Evolutionary conservation across 140 eudicot genomes (phyloP).

Genomic region (Erigeron philadelphicus): DNA sequence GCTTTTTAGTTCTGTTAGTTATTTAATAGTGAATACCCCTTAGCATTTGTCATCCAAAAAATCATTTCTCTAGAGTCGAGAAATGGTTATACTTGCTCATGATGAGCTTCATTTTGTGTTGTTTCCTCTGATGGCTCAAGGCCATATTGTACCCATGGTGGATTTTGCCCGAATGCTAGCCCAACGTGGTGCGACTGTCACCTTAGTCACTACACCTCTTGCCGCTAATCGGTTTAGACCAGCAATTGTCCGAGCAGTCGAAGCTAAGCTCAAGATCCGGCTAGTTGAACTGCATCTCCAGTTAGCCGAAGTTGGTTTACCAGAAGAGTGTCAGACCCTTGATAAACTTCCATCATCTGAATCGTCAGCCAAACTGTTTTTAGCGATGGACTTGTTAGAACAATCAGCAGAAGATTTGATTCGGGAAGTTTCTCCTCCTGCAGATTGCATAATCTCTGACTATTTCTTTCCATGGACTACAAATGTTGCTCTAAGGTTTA

Average conservation of each 20-base stretch:
- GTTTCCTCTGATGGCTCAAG: slow-evolving; percentile 49
- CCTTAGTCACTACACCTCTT: slow-evolving; percentile 40
- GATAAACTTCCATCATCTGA: slow-evolving; percentile 32
- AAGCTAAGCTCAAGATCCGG: slow-evolving; percentile 24
- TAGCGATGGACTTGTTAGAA: slow-evolving; percentile 24
- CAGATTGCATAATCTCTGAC: slow-evolving; percentile 48
- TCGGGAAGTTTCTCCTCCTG: slow-evolving; percentile 23
- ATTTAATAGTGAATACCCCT: neutral
- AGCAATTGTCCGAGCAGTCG: slow-evolving; percentile 21
- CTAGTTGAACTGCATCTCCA: slow-evolving; percentile 22
- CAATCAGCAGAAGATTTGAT: slow-evolving; percentile 32
- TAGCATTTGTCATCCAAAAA: neutral
- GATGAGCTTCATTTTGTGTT: slow-evolving; percentile 33
- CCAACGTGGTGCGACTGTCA: slow-evolving; percentile 31
- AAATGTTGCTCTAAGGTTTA: slow-evolving; percentile 31
- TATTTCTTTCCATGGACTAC: slow-evolving; percentile 38
- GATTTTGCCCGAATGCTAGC: slow-evolving; percentile 46
- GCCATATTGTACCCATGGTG: slow-evolving; percentile 48
- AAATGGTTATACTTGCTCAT: slow-evolving; percentile 14
- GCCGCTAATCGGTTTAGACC: slow-evolving; percentile 22
- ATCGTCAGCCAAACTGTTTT: neutral
- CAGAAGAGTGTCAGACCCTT: slow-evolving; percentile 39
- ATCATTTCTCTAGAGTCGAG: neutral
- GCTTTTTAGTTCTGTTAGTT: neutral
- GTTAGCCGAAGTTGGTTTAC: slow-evolving; percentile 33